These are phyloP conservation scores for Dissophora ornata DNA, from an alignment of 192 early-diverging fungal species.

Conservation along the genomic window DNA sequence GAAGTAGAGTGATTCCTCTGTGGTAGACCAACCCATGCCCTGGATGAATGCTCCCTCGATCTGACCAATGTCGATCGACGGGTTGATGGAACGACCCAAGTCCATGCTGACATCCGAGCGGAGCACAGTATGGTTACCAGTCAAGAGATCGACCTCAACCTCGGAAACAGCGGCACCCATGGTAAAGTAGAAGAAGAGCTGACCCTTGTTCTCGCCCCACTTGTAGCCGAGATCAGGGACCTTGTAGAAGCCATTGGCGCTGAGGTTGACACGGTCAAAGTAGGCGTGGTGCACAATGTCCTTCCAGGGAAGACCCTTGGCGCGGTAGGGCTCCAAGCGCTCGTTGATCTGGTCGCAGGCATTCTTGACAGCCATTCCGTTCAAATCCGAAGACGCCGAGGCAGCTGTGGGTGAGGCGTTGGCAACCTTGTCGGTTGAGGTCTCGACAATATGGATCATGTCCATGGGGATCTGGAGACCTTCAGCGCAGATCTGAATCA, in stretches of 20 bases:
- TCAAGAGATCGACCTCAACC: slow-evolving; percentile 88
- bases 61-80: slow-evolving; percentile 89
- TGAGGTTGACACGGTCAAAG: slow-evolving; percentile 81
- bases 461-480: slow-evolving; percentile 77
- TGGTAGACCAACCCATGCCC: slow-evolving; percentile 86
- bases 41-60: slow-evolving; percentile 91
- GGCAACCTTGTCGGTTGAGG: slow-evolving; percentile 79
- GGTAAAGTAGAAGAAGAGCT: slow-evolving; percentile 86
- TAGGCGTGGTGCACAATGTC: slow-evolving; percentile 74
- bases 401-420: slow-evolving; percentile 87
- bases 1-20: slow-evolving; percentile 83
- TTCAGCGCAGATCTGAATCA: slow-evolving; percentile 87
- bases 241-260: slow-evolving; percentile 87
- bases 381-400: slow-evolving; percentile 81
- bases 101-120: slow-evolving; percentile 88
- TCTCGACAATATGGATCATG: slow-evolving; percentile 70
- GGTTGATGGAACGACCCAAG: slow-evolving; percentile 85
- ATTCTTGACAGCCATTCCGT: slow-evolving; percentile 83
- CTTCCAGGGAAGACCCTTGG: slow-evolving; percentile 61
- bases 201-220: slow-evolving; percentile 76
- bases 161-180: slow-evolving; percentile 83
- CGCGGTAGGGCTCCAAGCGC: slow-evolving; percentile 77
- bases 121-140: slow-evolving; percentile 78
- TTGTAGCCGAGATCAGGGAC: slow-evolving; percentile 83
- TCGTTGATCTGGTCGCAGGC: slow-evolving; percentile 80